Base-by-base conservation (phyloP, 2,329 filamentous ascomycete genomes). In the Thielaviopsis ethacetica region DNA sequence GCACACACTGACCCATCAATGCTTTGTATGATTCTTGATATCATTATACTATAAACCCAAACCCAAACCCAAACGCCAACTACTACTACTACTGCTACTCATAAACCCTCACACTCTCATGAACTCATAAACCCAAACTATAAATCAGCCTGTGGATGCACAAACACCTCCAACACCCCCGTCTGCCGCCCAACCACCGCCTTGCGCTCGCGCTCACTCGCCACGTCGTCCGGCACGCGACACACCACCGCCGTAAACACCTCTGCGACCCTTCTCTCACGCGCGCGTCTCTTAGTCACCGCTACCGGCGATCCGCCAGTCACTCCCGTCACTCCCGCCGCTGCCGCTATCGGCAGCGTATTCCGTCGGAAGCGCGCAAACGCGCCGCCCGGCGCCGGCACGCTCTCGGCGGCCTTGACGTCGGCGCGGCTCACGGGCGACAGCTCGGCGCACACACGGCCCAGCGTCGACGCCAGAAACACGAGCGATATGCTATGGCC, bases 401-500 rank as follows among this genome's bases (percentile, higher is more conserved):
- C 60, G 47, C 38, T 34, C 60, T 52, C 62, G 34, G 61, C 62
- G 44, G 54, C 59, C 60, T 22, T 56, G 52, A 26, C 17, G 58
- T n/a, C 56, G 53, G 49, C 61, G 47, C 54, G 50, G 3, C 54
- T 61, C 21, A 61, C 53, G 1, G 65, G 76, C 49, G 67, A 68
- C 5, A 82, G 68, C 58, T 82, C 79, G 0, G 71, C 68, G 1
- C 75, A 72, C 1, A 80, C 71, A 3, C 76, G 74, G 1, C 75
- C 71, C 0, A 96, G 76, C 71, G 90, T 91, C 9, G 87, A 83
- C 0, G 85, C 88, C 17, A 96, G 73, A 63, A 96, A 90, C 1
- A 95, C 86, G 66, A 96, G 95, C 0, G 86, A 86, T 59, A 95
- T 91, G 67, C 89, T 93, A 71, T 95, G 86, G 55, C 85, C 84